Percentiles rank a stretch among this genome's conserved stretches.
These are phyloP conservation scores for Suillus placidus DNA, from an alignment of 768 basidiomycete species.

Conservation along the genomic window DNA sequence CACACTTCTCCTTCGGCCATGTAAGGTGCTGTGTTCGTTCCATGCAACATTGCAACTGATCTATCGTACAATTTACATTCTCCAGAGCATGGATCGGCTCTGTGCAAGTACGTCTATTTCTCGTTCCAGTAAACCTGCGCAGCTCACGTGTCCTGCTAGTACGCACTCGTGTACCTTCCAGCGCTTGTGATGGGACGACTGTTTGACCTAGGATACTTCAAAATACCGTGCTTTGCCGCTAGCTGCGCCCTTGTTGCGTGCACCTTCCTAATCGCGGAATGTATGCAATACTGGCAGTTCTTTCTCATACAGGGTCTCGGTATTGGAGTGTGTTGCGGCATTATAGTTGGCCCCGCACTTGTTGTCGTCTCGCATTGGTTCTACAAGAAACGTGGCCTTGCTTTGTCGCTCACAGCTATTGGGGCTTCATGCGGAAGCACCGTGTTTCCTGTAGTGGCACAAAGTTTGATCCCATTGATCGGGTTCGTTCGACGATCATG, in stretches of 20 bases:
- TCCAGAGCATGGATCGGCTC: conserved; percentile 83
- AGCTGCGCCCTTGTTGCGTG: conserved; percentile 53
- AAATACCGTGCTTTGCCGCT: conserved; percentile 47
- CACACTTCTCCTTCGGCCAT: conserved; percentile 61
- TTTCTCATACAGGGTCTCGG: conserved; percentile 75
- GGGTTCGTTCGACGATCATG: conserved; percentile 44
- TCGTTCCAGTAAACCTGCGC: conserved; percentile 1
- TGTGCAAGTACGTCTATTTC: conserved; percentile 50
- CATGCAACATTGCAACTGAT: background rate
- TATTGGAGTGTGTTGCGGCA: conserved; percentile 62
- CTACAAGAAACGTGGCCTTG: conserved; percentile 52
- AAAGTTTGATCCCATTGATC: conserved; percentile 53
- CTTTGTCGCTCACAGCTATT: conserved; percentile 62
- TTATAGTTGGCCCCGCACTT: conserved; percentile 63
- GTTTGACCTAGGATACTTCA: conserved; percentile 75
- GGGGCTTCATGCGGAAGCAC: conserved; percentile 75
- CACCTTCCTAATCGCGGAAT: conserved; percentile 70
- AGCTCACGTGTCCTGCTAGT: conserved; percentile 39
- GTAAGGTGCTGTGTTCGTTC: conserved; percentile 36
- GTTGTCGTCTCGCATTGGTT: conserved; percentile 76
- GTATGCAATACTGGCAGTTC: conserved; percentile 76
- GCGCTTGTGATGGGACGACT: conserved; percentile 66
- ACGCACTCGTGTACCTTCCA: conserved; percentile 62
- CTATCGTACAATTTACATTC: background rate
- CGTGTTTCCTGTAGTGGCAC: conserved; percentile 62